Percentiles rank a stretch among this genome's conserved stretches.
These are phyloP conservation scores for Leccinum variabile DNA, from an alignment of 1,284 basidiomycete genomes.

Conservation along the genomic window DNA sequence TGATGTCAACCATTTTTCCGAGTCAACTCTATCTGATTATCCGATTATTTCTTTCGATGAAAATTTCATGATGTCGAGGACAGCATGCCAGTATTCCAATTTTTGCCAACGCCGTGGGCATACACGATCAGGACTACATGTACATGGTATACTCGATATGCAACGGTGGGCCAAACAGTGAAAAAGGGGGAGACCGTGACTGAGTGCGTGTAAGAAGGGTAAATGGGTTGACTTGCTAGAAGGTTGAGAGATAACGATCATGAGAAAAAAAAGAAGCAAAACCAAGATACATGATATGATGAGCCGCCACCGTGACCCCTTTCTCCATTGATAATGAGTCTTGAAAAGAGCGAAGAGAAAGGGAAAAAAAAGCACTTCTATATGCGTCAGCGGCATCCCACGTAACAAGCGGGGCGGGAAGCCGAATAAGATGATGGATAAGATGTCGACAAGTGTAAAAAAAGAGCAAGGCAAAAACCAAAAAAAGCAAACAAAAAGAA, in stretches of 20 bases:
- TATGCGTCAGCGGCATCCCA: constrained; percentile 25
- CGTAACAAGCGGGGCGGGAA: constrained; percentile 1
- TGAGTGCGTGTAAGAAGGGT: neutral
- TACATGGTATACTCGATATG: neutral
- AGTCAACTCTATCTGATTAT: neutral
- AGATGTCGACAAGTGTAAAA: constrained; percentile 17
- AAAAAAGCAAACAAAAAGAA: constrained; percentile 16
- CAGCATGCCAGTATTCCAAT: neutral
- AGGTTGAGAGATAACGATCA: constrained; percentile 15
- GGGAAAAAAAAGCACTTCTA: constrained; percentile 17
- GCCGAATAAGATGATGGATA: constrained; percentile 32
- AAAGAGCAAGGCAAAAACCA: constrained; percentile 3
- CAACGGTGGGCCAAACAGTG: neutral
- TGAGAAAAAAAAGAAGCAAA: constrained; percentile 7
- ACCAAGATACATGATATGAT: constrained; percentile 15
- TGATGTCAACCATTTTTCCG: neutral
- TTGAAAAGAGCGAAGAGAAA: neutral
- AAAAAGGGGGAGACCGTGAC: neutral
- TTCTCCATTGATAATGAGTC: constrained; percentile 14
- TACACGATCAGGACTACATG: neutral
- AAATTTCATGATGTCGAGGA: neutral
- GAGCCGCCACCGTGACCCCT: neutral
- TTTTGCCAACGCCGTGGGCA: neutral
- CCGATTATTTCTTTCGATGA: neutral
- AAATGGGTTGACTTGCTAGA: neutral